Conservation (phyloP, 179 eudicot species). For the Nepenthes alata region DNA sequence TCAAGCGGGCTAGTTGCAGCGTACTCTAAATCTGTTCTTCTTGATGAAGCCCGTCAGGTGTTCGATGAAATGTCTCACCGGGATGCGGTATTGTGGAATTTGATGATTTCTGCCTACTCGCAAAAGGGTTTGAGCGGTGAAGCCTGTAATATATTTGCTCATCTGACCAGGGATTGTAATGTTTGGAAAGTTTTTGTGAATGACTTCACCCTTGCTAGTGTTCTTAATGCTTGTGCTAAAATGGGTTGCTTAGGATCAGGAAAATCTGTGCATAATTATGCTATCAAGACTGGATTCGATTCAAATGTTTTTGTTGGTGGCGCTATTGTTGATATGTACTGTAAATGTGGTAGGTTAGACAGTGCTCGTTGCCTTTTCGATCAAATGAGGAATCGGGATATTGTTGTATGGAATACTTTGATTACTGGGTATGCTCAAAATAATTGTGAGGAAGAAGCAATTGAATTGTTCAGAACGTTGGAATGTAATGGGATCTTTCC, state of each 20-base stretch:
- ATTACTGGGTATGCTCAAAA: conserved; percentile 36
- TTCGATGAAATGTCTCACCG: conserved; percentile 38
- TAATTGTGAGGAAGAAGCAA: conserved; percentile 31
- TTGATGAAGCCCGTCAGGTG: conserved; percentile 22
- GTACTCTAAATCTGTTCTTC: conserved; percentile 11
- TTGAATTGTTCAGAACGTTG: conserved; percentile 29
- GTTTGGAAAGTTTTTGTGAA: conserved; percentile 17
- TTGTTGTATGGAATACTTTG: conserved; percentile 49
- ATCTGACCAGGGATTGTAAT: conserved; percentile 10
- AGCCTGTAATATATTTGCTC: conserved; percentile 26
- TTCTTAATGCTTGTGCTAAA: conserved; percentile 29
- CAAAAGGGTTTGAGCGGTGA: conserved; percentile 22
- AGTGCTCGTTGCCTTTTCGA: conserved; percentile 33
- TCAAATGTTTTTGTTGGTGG: conserved; percentile 27
- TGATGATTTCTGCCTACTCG: conserved; percentile 33
- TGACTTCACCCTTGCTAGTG: conserved; percentile 31
- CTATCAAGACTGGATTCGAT: conserved; percentile 23
- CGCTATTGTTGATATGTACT: conserved; percentile 31
- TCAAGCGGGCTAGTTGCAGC: conserved; percentile 27
- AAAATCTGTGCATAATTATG: conserved; percentile 22
- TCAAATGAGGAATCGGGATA: conserved; percentile 23
- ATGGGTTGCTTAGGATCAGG: conserved; percentile 17
- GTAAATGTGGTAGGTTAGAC: conserved; percentile 21
- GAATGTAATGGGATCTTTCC: conserved; percentile 19
- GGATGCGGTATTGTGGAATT: conserved; percentile 36